These are phyloP conservation scores for Verbena officinalis DNA, from an alignment of 257 asterid genomes.

Conservation along the genomic window DNA sequence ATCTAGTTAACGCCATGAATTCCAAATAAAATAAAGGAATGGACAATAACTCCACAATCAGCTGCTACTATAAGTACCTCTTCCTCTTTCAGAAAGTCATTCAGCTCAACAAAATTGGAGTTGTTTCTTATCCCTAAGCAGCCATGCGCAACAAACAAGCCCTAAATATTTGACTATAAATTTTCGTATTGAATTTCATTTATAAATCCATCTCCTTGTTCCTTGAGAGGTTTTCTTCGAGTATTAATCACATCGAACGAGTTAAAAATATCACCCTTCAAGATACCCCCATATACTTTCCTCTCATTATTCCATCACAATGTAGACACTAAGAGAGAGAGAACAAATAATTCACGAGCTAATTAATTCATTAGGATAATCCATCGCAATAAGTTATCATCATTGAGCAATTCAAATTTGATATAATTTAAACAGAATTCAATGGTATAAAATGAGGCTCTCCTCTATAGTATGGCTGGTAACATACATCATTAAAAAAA, in stretches of 20 bases:
- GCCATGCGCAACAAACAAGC: not conserved
- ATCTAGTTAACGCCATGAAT: not conserved
- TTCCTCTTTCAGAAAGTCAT: not conserved
- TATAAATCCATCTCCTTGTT: not conserved
- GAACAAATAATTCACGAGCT: not conserved
- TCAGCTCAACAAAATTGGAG: not conserved
- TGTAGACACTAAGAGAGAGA: conserved; percentile 1
- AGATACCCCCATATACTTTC: conserved; percentile 2
- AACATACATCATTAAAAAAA: not conserved
- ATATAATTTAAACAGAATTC: not conserved
- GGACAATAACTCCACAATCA: not conserved
- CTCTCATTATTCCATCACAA: not conserved
- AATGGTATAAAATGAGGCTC: not conserved
- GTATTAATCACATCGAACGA: not conserved
- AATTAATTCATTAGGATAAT: conserved; percentile 18
- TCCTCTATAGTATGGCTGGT: not conserved
- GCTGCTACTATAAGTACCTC: not conserved
- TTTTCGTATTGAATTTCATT: not conserved
- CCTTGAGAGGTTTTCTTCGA: not conserved
- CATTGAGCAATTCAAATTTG: not conserved
- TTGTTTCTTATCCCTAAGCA: not conserved
- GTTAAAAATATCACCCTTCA: not conserved
- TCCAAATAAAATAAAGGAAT: conserved; percentile 1
- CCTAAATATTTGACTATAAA: not conserved
- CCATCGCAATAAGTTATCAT: not conserved